Evolutionary conservation across 2,329 filamentous ascomycete species (phyloP).

Genomic region (Penicillium italicum): DNA sequence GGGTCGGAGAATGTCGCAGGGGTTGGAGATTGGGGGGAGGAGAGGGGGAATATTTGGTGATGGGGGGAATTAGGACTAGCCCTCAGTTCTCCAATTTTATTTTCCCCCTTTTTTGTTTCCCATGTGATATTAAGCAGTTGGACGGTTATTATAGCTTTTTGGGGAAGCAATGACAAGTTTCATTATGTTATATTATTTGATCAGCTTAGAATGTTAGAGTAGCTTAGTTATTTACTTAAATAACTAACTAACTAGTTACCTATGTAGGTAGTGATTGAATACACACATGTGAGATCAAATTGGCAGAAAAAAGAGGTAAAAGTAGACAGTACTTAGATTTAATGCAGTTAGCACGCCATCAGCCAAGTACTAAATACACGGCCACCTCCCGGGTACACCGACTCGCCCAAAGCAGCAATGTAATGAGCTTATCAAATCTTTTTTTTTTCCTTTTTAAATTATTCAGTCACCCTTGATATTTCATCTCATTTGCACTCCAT

Average conservation of each 20-base stretch:
- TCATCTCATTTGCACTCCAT: constrained; percentile 8
- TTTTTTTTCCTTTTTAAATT: constrained; percentile 17
- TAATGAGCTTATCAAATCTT: constrained; percentile 18
- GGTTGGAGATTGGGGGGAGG: not conserved
- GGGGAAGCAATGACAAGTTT: not conserved
- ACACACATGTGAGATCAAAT: not conserved
- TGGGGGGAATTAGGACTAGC: not conserved
- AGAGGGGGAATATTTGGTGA: not conserved
- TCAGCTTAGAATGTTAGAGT: not conserved
- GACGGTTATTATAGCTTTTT: not conserved
- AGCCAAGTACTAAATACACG: constrained; percentile 5
- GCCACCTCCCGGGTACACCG: constrained; percentile 29
- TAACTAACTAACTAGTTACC: too few species aligned
- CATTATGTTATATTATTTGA: not conserved
- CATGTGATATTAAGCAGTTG: constrained; percentile 1
- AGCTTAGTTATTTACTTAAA: too few species aligned
- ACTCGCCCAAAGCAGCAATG: constrained; percentile 36
- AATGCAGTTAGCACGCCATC: constrained; percentile 1
- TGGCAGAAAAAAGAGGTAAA: not conserved
- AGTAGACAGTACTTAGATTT: constrained; percentile 3
- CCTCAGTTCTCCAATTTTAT: constrained; percentile 23
- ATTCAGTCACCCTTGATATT: constrained; percentile 7
- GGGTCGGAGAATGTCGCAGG: not conserved
- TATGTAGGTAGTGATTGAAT: not conserved
- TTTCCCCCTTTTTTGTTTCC: not conserved